Evolutionary conservation across 345 rosid species (phyloP), one percentile per base, ranked within the genome.

Genomic region (Punica granatum): DNA sequence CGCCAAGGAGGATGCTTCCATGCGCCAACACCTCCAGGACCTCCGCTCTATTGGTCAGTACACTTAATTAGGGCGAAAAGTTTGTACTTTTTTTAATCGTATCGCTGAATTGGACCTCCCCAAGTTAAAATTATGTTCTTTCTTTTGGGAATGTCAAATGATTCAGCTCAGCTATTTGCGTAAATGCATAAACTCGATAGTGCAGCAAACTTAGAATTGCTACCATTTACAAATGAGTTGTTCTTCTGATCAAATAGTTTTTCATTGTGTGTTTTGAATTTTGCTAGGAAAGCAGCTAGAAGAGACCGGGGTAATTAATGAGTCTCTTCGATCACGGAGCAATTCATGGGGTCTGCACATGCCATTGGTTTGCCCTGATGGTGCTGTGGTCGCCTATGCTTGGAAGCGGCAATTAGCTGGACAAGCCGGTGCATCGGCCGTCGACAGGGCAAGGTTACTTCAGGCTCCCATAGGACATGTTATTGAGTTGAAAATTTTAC

Each of bases 361-460:
- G 96, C 97, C 98, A 0, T 34, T 93, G 79, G 98, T 89, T 49
- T 93, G 97, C 77, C 97, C 97, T 1, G 99, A 94, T 73, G 99
- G 99, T 16, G 97, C 96, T 0, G 97, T 91, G 0, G 99, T 94
- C 10, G 99, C 95, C 0, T 94, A 94, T 75, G 97, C 99, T 59
- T 91, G 99, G 97, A 94, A 94, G 69, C 84, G 99, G 11, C 99
- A 94, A 66, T 90, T 94, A 10, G 97, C 99, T n/a, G 97, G 99
- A 21, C 99, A 94, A 79, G 98, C 97, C 60, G 99, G 99, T 77
- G 97, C 99, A 4, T 90, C 99, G 73, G 96, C 99, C 36, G 99
- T 94, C 35, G 99, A 94, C 71, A 82, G 97, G 77, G 86, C 97
- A 59, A 89, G 99, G 98, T 88, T 71, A 23, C 18, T 42, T 28